Evolutionary conservation across 1,284 basidiomycete species (phyloP).

Genomic region (Ustilago sp.): DNA sequence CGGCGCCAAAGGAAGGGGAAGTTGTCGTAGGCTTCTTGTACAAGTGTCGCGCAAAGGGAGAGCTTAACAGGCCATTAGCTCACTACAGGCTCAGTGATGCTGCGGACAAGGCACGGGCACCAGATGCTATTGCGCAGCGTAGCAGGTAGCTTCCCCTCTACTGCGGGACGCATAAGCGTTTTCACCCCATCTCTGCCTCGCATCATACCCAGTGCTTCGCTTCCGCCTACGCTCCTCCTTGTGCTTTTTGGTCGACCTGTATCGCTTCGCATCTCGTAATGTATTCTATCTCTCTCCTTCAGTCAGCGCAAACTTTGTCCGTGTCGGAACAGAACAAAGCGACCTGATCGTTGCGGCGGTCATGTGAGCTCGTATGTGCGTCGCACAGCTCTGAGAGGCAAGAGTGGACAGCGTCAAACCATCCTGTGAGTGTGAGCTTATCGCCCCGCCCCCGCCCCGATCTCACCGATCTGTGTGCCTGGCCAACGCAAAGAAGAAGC

Average conservation of each 20-base stretch:
- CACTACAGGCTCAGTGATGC: slow-evolving; percentile 43
- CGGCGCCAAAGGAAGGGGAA: slow-evolving; percentile 63
- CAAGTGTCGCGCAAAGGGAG: slow-evolving; percentile 58
- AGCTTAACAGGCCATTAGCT: slow-evolving; percentile 49
- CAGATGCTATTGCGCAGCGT: slow-evolving; percentile 18
- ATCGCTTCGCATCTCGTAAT: neutral
- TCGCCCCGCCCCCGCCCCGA: neutral
- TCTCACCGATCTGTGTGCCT: neutral
- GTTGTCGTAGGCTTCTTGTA: slow-evolving; percentile 64
- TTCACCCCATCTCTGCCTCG: neutral
- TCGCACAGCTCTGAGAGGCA: neutral
- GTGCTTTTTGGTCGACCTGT: neutral
- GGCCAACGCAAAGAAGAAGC: neutral
- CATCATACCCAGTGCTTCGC: slow-evolving; percentile 16
- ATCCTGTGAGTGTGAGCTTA: neutral
- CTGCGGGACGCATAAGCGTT: neutral
- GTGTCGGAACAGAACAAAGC: neutral
- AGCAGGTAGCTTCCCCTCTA: slow-evolving; percentile 11
- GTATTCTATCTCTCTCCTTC: slow-evolving; percentile 6
- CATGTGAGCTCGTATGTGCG: neutral
- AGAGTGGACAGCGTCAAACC: neutral
- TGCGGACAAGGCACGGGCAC: slow-evolving; percentile 19
- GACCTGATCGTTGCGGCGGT: no score
- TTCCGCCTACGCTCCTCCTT: neutral
- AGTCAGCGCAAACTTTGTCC: neutral